These are phyloP conservation scores for Globisporangium splendens DNA, from an alignment of 352 stramenopile genomes.

Conservation along the genomic window DNA sequence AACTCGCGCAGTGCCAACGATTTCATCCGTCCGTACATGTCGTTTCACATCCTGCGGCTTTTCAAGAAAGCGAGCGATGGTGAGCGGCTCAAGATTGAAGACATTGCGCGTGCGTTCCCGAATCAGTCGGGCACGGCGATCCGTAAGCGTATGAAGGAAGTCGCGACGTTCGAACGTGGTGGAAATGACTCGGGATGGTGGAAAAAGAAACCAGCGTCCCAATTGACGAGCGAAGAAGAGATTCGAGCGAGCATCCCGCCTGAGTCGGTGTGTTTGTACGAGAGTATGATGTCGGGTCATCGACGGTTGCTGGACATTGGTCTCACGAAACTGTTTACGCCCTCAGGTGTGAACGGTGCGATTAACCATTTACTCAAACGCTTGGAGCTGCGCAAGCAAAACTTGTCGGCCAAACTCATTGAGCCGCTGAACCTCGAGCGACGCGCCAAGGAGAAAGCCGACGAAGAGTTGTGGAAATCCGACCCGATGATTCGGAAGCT, in stretches of 20 bases:
- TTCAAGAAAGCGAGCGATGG: slow-evolving; percentile 83
- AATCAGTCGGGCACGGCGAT: slow-evolving; percentile 81
- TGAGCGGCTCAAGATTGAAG: slow-evolving; percentile 80
- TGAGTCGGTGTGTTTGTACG: slow-evolving; percentile 81
- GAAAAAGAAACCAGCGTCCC: slow-evolving; percentile 68
- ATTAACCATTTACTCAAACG: slow-evolving; percentile 74
- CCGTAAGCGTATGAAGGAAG: slow-evolving; percentile 84
- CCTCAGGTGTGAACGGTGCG: slow-evolving; percentile 62
- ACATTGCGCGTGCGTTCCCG: slow-evolving; percentile 75
- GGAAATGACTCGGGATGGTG: slow-evolving; percentile 82
- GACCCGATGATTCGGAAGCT: slow-evolving; percentile 69
- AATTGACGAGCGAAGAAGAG: slow-evolving; percentile 73
- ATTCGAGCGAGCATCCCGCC: slow-evolving; percentile 69
- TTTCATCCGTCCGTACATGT: slow-evolving; percentile 87
- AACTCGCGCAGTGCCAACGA: slow-evolving; percentile 80
- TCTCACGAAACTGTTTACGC: slow-evolving; percentile 77
- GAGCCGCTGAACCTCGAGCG: slow-evolving; percentile 46
- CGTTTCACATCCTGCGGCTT: slow-evolving; percentile 77
- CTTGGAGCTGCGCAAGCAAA: slow-evolving; percentile 63
- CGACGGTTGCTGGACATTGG: slow-evolving; percentile 72
- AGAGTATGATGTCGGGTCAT: slow-evolving; percentile 88
- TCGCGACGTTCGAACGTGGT: slow-evolving; percentile 80
- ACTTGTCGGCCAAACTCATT: slow-evolving; percentile 46
- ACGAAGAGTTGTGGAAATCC: slow-evolving; percentile 68
- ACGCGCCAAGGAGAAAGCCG: slow-evolving; percentile 51